Evolutionary conservation across 129 eudicot genomes (phyloP).

Genomic region (Flaveria sonorensis): DNA sequence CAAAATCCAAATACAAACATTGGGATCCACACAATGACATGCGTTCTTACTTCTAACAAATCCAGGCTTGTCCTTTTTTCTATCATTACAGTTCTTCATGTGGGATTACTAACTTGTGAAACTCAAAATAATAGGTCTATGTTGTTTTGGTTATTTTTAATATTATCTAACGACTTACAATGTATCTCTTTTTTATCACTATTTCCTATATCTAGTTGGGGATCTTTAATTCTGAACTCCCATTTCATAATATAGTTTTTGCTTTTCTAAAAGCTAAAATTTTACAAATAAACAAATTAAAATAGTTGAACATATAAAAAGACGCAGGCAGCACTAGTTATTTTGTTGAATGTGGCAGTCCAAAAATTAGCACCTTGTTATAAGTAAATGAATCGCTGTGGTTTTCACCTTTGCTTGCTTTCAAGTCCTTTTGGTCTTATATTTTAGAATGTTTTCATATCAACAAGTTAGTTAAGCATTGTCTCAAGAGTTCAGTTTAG

Average conservation of each 20-base stretch:
- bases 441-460: background rate
- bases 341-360: too few relatives aligned
- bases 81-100: background rate
- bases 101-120: background rate
- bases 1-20: constrained; percentile 6
- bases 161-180: constrained; percentile 8
- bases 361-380: too few relatives aligned
- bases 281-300: background rate
- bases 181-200: background rate
- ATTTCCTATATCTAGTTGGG: constrained; percentile 1
- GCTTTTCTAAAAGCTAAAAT: background rate
- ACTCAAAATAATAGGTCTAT: background rate
- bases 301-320: constrained; percentile 1
- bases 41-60: constrained; percentile 2
- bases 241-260: background rate
- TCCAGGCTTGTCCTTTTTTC: background rate
- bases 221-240: background rate
- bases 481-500: constrained; percentile 14
- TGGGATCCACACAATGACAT: background rate
- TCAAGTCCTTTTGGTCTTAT: background rate
- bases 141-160: background rate
- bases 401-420: background rate
- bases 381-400: background rate
- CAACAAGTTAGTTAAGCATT: background rate
- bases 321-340: too few relatives aligned